Percentiles rank a stretch among this genome's conserved stretches.
Conservation (phyloP, 2,329 filamentous ascomycete species). For the Teratosphaeria pseudoeucalypti region DNA sequence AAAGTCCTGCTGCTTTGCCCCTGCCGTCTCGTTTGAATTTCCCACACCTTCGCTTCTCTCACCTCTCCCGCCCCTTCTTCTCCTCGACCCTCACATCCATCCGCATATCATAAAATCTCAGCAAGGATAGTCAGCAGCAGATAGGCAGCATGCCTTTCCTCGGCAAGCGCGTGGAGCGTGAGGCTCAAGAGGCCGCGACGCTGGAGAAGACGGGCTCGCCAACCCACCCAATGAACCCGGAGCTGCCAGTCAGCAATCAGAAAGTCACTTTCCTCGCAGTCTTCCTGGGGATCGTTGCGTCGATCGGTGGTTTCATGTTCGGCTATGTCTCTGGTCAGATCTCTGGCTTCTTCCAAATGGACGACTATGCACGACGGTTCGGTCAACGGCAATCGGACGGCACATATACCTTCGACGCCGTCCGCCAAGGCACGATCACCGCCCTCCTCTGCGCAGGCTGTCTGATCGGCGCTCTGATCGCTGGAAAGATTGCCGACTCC, state of each 20-base stretch:
- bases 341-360: slow-evolving; percentile 52
- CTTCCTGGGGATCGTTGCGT: slow-evolving; percentile 47
- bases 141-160: slow-evolving; percentile 19
- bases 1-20: neutral
- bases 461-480: slow-evolving; percentile 46
- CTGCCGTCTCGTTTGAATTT: neutral
- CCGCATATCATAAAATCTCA: neutral
- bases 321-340: slow-evolving; percentile 49
- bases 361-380: slow-evolving; percentile 46
- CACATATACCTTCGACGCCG: slow-evolving; percentile 43
- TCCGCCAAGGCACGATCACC: slow-evolving; percentile 53
- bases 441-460: slow-evolving; percentile 50
- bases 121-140: neutral
- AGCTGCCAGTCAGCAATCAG: slow-evolving; percentile 10
- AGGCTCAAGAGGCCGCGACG: slow-evolving; percentile 21
- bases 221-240: slow-evolving; percentile 5
- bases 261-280: slow-evolving; percentile 28
- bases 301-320: slow-evolving; percentile 48
- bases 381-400: slow-evolving; percentile 29
- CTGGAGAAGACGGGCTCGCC: slow-evolving; percentile 20
- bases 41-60: neutral
- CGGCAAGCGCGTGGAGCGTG: slow-evolving; percentile 21
- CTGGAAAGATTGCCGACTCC: slow-evolving; percentile 50
- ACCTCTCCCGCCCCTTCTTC: neutral
- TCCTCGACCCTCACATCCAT: neutral